Percentiles rank a stretch among this genome's conserved stretches.
These are phyloP conservation scores for Vitis rotundifolia DNA, from an alignment of 164 flowering plant genomes.

Conservation along the genomic window DNA sequence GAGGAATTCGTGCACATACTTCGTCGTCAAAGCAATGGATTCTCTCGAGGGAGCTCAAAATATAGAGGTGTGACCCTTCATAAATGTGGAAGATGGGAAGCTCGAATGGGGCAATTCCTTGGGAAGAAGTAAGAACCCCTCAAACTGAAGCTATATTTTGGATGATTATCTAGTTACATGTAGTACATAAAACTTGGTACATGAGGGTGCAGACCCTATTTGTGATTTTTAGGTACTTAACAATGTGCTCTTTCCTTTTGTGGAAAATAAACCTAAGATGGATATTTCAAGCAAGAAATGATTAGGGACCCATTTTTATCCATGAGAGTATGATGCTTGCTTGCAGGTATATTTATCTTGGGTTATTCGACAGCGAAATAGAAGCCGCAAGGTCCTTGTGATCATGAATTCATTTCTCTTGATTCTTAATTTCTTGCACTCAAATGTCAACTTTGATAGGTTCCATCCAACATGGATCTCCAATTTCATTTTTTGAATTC, in stretches of 20 bases:
- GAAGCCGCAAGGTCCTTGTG: conserved; percentile 90
- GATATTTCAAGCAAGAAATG: conserved; percentile 1
- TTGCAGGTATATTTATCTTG: conserved; percentile 93
- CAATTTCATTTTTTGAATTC: conserved; percentile 34
- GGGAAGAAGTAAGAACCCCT: conserved; percentile 78
- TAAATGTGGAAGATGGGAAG: conserved; percentile 93
- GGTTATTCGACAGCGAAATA: conserved; percentile 80
- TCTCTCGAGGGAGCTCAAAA: conserved; percentile 79
- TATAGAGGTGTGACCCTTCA: conserved; percentile 79
- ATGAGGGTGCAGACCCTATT: no score
- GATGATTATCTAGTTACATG: neutral
- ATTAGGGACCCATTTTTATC: conserved; percentile 13
- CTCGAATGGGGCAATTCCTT: conserved; percentile 82
- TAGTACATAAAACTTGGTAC: no score
- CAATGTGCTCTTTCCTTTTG: no score
- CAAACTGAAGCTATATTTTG: no score
- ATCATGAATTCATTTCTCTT: conserved; percentile 29
- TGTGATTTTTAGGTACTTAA: no score
- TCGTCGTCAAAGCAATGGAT: conserved; percentile 87
- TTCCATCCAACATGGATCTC: conserved; percentile 17
- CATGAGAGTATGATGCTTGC: conserved; percentile 32
- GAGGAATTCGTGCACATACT: conserved; percentile 88
- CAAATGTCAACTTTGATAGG: neutral
- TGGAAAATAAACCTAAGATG: no score
- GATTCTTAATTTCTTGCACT: conserved; percentile 8